These are phyloP conservation scores for Umbilicaria muhlenbergii DNA, from an alignment of 495 filamentous ascomycete species.

Conservation along the genomic window DNA sequence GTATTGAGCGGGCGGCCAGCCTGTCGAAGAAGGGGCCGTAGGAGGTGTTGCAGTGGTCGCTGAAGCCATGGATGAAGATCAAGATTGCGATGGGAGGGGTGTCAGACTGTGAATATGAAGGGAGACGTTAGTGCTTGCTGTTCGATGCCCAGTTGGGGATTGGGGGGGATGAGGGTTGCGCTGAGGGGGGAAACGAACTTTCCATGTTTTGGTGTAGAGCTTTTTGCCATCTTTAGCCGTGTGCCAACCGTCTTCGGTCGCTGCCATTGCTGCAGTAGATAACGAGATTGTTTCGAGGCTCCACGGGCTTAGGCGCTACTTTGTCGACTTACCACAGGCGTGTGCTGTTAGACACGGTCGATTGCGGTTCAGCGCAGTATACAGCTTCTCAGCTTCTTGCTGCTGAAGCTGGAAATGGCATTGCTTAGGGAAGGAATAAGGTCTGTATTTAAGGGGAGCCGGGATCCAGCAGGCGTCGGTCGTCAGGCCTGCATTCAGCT, in stretches of 20 bases:
- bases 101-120: conserved; percentile 25
- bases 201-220: conserved; percentile 79
- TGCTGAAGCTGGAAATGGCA: too few species aligned
- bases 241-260: conserved; percentile 21
- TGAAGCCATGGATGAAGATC: conserved; percentile 75
- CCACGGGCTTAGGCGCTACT: not conserved
- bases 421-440: too few species aligned
- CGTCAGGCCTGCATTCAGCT: too few species aligned
- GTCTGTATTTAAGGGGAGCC: too few species aligned
- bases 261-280: conserved; percentile 1
- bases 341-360: too few species aligned
- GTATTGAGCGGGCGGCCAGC: conserved; percentile 57
- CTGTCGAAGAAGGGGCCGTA: conserved; percentile 53
- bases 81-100: conserved; percentile 44
- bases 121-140: conserved; percentile 4
- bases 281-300: not conserved
- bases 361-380: too few species aligned
- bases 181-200: conserved; percentile 26
- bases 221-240: conserved; percentile 32
- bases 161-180: conserved; percentile 32
- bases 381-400: too few species aligned
- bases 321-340: too few species aligned
- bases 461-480: too few species aligned
- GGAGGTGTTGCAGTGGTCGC: conserved; percentile 58
- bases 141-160: conserved; percentile 11